Conservation (phyloP, 208 protist species). For the Leishmania aethiopica region DNA sequence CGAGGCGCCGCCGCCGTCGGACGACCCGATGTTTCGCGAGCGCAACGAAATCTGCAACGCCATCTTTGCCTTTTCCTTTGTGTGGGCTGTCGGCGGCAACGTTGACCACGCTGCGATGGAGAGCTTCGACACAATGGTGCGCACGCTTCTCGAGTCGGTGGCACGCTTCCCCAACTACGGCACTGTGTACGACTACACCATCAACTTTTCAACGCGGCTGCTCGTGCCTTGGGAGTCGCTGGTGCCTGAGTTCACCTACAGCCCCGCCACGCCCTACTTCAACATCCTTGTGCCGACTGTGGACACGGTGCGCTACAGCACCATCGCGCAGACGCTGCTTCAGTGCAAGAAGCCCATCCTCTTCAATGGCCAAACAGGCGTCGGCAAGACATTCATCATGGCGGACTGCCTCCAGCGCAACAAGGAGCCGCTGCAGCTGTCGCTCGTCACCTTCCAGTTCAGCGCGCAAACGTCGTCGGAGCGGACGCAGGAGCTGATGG, state of each 20-base stretch:
- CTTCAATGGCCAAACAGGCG: slow-evolving; percentile 95
- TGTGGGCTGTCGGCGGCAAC: slow-evolving; percentile 97
- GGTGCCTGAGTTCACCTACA: slow-evolving; percentile 87
- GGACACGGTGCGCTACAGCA: slow-evolving; percentile 96
- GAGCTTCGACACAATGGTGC: slow-evolving; percentile 91
- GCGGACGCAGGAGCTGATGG: slow-evolving; percentile 97
- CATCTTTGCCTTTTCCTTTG: slow-evolving; percentile 94
- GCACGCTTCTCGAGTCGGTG: slow-evolving; percentile 83
- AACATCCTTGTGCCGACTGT: slow-evolving; percentile 97
- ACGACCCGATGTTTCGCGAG: slow-evolving; percentile 78
- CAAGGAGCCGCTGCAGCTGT: slow-evolving; percentile 79
- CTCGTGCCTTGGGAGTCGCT: slow-evolving; percentile 86
- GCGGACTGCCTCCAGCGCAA: slow-evolving; percentile 79
- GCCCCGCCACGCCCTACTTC: slow-evolving; percentile 92
- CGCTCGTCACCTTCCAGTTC: slow-evolving; percentile 94
- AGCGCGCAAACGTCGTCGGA: slow-evolving; percentile 95
- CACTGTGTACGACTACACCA: slow-evolving; percentile 95
- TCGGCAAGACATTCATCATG: slow-evolving; percentile 96
- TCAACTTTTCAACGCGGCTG: slow-evolving; percentile 83
- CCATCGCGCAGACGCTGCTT: slow-evolving; percentile 91
- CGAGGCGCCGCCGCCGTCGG: slow-evolving; percentile 33
- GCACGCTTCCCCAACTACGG: slow-evolving; percentile 87
- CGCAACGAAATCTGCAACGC: slow-evolving; percentile 91
- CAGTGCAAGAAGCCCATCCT: slow-evolving; percentile 89
- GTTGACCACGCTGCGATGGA: slow-evolving; percentile 86